Evolutionary conservation across 2,329 filamentous ascomycete genomes (phyloP).

Genomic region (Lojkania enalia): DNA sequence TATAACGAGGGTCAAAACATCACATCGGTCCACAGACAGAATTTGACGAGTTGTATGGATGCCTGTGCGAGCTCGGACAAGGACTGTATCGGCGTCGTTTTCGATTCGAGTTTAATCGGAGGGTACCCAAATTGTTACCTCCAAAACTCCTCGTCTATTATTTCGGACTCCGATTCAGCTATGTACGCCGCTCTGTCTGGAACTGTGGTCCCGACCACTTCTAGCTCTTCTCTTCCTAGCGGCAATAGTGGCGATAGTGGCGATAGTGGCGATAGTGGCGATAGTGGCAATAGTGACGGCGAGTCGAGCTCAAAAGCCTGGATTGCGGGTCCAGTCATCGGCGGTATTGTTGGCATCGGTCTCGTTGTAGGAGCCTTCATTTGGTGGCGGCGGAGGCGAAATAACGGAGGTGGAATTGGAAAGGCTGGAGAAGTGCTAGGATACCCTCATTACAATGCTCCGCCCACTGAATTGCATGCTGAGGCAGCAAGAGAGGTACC

Average conservation of each 20-base stretch:
- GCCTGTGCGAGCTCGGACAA: slow-evolving; percentile 27
- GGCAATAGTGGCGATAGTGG: not conserved
- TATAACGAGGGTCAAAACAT: slow-evolving; percentile 35
- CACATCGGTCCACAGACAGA: slow-evolving; percentile 29
- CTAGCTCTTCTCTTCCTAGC: not conserved
- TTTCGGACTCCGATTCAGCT: slow-evolving; percentile 19
- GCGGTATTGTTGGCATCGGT: slow-evolving; percentile 20
- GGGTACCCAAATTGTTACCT: slow-evolving; percentile 41
- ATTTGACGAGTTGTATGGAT: slow-evolving; percentile 36
- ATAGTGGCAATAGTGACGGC: not conserved
- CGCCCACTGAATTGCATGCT: not conserved
- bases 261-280: not conserved
- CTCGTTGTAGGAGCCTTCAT: slow-evolving; percentile 21
- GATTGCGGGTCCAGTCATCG: slow-evolving; percentile 35
- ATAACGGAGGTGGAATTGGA: not conserved
- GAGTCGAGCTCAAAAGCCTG: slow-evolving; percentile 24
- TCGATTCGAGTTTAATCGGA: slow-evolving; percentile 25
- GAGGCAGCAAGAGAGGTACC: not conserved
- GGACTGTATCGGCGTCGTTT: slow-evolving; percentile 31
- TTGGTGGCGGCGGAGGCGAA: slow-evolving; percentile 21
- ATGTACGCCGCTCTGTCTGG: slow-evolving; percentile 27
- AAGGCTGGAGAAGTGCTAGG: not conserved
- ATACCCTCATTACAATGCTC: not conserved
- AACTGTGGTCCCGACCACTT: slow-evolving; percentile 1
- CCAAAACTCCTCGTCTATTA: slow-evolving; percentile 32